Percentiles rank a stretch among this genome's conserved stretches.
Evolutionary conservation across 2,329 filamentous ascomycete genomes (phyloP).

Genomic region (Teratosphaeria destructans): DNA sequence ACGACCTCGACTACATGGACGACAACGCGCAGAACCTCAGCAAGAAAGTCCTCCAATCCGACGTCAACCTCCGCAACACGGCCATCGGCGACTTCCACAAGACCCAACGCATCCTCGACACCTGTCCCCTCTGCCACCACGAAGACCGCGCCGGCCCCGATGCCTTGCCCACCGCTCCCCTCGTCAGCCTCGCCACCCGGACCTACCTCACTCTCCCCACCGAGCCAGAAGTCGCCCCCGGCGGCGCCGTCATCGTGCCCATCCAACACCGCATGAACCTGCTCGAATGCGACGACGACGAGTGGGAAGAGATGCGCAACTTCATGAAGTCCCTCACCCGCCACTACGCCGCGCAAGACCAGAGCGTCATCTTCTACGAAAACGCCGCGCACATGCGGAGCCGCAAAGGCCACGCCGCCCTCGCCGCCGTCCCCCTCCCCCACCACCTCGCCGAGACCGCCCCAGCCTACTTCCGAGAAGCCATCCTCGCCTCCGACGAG

Average conservation of each 20-base stretch:
- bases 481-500: slow-evolving; percentile 75
- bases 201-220: slow-evolving; percentile 83
- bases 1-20: slow-evolving; percentile 93
- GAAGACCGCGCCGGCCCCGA: slow-evolving; percentile 54
- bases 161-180: slow-evolving; percentile 65
- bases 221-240: slow-evolving; percentile 73
- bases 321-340: slow-evolving; percentile 96
- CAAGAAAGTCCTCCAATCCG: slow-evolving; percentile 74
- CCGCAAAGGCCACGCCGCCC: slow-evolving; percentile 70
- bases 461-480: slow-evolving; percentile 90
- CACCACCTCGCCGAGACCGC: slow-evolving; percentile 85
- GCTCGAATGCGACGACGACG: slow-evolving; percentile 95
- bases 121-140: slow-evolving; percentile 83
- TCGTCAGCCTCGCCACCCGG: slow-evolving; percentile 76
- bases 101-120: slow-evolving; percentile 75
- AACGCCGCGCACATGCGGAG: slow-evolving; percentile 71
- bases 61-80: slow-evolving; percentile 75
- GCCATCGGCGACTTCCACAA: slow-evolving; percentile 85
- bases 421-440: slow-evolving; percentile 78
- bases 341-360: slow-evolving; percentile 88
- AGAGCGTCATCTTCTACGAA: slow-evolving; percentile 93
- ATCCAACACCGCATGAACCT: slow-evolving; percentile 80
- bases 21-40: slow-evolving; percentile 90
- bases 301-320: slow-evolving; percentile 98
- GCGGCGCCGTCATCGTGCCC: slow-evolving; percentile 80